Percentiles rank a stretch among this genome's conserved stretches.
phyloP scores from a whole-genome alignment of 2,329 filamentous ascomycete genomes.

The Boeremia exigua region DNA sequence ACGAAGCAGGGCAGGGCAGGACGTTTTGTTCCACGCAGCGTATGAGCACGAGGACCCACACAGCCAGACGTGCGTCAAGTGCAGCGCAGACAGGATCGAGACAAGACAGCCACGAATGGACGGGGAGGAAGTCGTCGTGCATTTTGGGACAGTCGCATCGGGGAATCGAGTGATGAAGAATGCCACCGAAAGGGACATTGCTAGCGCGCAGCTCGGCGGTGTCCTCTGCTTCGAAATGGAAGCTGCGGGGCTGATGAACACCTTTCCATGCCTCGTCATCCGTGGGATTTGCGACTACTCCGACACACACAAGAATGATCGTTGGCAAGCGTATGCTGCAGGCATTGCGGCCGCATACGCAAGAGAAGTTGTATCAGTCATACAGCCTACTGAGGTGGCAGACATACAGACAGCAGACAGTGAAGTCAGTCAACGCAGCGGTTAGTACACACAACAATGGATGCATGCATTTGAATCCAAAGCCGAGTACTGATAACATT shows the following conservation, averaged over 20 bases:
- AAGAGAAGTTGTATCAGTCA: too few relatives aligned
- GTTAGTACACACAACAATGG: too few relatives aligned
- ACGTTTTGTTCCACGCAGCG: constrained; percentile 5
- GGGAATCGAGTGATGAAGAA: too few relatives aligned
- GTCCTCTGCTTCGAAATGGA: constrained; percentile 13
- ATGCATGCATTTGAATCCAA: too few relatives aligned
- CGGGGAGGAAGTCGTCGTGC: background rate
- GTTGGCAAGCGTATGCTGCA: constrained; percentile 6
- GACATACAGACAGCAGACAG: too few relatives aligned
- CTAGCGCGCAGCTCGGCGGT: too few relatives aligned
- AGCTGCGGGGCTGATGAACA: constrained; percentile 8
- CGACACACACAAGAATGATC: constrained; percentile 7
- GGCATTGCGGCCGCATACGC: too few relatives aligned
- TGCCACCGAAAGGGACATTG: too few relatives aligned
- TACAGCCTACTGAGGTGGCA: too few relatives aligned
- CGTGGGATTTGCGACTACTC: constrained; percentile 12
- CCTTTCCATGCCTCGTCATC: constrained; percentile 4
- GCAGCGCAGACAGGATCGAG: background rate
- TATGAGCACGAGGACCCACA: constrained; percentile 2
- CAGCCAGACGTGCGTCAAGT: background rate
- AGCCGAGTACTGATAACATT: too few relatives aligned
- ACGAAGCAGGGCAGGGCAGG: constrained; percentile 1
- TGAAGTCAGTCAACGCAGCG: too few relatives aligned
- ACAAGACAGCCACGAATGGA: background rate
- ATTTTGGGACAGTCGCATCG: too few relatives aligned